phyloP scores from a whole-genome alignment of 352 stramenopile species.

The Phytopythium montanum region DNA sequence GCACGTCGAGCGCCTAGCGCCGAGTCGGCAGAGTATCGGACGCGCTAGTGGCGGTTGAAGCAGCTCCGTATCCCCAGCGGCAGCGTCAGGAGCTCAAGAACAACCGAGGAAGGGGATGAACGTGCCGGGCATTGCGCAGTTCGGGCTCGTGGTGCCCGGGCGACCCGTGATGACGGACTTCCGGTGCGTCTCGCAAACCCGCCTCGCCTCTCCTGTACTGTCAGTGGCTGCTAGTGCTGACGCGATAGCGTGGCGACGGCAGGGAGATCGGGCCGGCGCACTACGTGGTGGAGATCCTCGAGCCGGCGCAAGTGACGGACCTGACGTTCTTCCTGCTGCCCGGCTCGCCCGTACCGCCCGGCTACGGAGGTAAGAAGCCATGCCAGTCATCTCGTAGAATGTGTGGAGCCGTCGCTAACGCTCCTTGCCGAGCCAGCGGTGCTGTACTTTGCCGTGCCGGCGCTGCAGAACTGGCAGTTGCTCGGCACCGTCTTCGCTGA shows the following conservation, averaged over 20 bases:
- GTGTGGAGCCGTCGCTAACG: neutral
- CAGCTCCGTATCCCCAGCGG: too few relatives aligned
- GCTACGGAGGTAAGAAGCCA: slow-evolving; percentile 39
- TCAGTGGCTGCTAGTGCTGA: neutral
- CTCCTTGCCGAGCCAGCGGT: slow-evolving; percentile 29
- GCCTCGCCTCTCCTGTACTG: too few relatives aligned
- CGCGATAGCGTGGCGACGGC: neutral
- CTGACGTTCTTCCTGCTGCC: slow-evolving; percentile 76
- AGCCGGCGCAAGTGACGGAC: slow-evolving; percentile 57
- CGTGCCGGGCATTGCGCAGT: slow-evolving; percentile 35
- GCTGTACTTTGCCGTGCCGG: slow-evolving; percentile 66
- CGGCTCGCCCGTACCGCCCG: slow-evolving; percentile 49
- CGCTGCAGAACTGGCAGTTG: slow-evolving; percentile 68
- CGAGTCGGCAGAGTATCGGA: too few relatives aligned
- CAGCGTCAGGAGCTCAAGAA: too few relatives aligned
- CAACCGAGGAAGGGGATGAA: neutral
- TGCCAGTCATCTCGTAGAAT: slow-evolving; percentile 9
- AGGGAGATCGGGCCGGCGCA: slow-evolving; percentile 62
- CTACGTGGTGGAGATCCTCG: slow-evolving; percentile 56
- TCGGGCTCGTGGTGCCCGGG: slow-evolving; percentile 63
- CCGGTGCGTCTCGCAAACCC: slow-evolving; percentile 22
- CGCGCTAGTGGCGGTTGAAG: too few relatives aligned
- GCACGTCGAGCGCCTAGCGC: neutral
- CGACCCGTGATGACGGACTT: slow-evolving; percentile 68
- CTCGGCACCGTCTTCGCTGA: slow-evolving; percentile 69